Base-by-base conservation (phyloP, 768 basidiomycete species). In the Cyclocybe aegerita region DNA sequence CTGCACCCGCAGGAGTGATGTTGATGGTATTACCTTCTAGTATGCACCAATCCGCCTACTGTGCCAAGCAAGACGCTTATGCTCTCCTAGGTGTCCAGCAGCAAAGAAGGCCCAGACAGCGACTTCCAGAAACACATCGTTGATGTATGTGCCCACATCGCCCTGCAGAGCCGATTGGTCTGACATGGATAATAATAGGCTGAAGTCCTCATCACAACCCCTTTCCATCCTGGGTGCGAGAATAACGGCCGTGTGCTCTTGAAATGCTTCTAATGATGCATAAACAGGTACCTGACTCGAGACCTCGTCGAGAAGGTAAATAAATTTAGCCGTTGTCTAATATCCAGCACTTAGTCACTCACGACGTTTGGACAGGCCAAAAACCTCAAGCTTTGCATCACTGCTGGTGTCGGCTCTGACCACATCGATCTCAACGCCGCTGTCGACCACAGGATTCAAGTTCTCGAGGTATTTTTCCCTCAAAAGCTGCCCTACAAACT, bases 361-460 rank as follows among this genome's bases (percentile, higher is more conserved):
- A 49, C 36, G 32, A 7, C 44, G 17, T 9, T 46, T 17, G 8
- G 42, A 64, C 48, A 91, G 81, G 91, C 93, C 31, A 87, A 88
- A 70, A 93, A 94, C 59, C 81, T 97, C 54, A 95, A 92, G 71
- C 65, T 95, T 49, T 90, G 88, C 62, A 80, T 95, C 62, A 97
- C 93, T 16, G 93, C 93, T 52, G 91, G 90, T 67, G 91, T 93
- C 41, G 90, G 92, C 9, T 91, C 88, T 14, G 93, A 94, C 71
- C 91, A 90, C 73, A 83, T 93, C 56, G 93, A 95, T 65, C 80
- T 96, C 53, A 86, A 94, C 67, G 88, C 91, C 15, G 88, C 90
- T 17, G 92, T 90, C 56, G 83, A 91, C 64, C 74, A 81, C 59
- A 77, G 77, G 51, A 83, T 94, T 59, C 86, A 91, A 64, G 93